Conservation (phyloP, 345 rosid genomes). For the Hibiscus syriacus region DNA sequence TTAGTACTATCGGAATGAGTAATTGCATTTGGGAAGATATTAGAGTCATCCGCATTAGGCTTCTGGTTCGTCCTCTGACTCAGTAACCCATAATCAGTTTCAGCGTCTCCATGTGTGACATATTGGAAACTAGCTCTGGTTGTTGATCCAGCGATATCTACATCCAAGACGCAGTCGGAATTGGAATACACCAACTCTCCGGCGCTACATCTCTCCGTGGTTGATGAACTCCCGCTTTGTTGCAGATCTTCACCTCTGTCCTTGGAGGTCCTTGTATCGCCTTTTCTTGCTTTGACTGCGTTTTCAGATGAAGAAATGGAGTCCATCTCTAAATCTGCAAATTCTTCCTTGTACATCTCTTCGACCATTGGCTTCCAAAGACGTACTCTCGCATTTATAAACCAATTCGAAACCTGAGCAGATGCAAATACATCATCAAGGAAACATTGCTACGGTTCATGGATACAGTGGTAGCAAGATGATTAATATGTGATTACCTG, state of each 20-base stretch:
- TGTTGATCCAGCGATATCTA: constrained; percentile 30
- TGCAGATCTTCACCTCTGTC: constrained; percentile 47
- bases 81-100: constrained; percentile 28
- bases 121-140: constrained; percentile 25
- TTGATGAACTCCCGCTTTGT: constrained; percentile 42
- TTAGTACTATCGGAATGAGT: constrained; percentile 26
- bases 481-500: constrained; percentile 46
- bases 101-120: constrained; percentile 20
- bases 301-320: constrained; percentile 67
- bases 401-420: constrained; percentile 98
- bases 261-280: constrained; percentile 25
- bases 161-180: constrained; percentile 17
- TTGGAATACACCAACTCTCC: constrained; percentile 39
- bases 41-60: constrained; percentile 24
- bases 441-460: background rate
- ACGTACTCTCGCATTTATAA: constrained; percentile 94
- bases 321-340: constrained; percentile 59
- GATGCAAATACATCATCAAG: too few relatives aligned
- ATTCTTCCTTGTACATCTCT: constrained; percentile 98
- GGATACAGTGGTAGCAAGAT: background rate
- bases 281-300: constrained; percentile 32
- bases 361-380: constrained; percentile 99
- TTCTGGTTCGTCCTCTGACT: constrained; percentile 32
- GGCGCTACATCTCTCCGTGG: constrained; percentile 29
- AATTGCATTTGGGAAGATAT: constrained; percentile 35